These are phyloP conservation scores for Apodospora peruviana DNA, from an alignment of 495 filamentous ascomycete species.

Conservation along the genomic window DNA sequence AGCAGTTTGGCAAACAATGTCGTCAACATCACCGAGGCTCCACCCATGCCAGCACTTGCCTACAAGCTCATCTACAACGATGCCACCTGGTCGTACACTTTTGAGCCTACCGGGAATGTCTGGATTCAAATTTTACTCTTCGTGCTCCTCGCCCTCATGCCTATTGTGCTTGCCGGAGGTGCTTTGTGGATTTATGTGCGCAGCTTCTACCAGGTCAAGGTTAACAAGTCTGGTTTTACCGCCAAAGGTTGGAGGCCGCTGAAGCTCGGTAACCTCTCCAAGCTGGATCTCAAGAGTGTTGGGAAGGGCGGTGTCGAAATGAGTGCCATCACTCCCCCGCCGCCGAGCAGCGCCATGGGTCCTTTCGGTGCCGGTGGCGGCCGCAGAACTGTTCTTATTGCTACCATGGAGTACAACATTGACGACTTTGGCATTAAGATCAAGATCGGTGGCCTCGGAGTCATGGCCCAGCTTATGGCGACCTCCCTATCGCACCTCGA, in stretches of 20 bases:
- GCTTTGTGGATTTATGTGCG: slow-evolving; percentile 58
- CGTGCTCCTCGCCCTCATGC: slow-evolving; percentile 52
- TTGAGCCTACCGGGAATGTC: slow-evolving; percentile 50
- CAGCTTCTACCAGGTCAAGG: slow-evolving; percentile 65
- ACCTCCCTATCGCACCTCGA: slow-evolving; percentile 63
- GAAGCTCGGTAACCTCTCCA: slow-evolving; percentile 17
- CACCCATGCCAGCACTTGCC: slow-evolving; percentile 49
- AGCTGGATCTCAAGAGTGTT: slow-evolving; percentile 46
- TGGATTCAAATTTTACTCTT: slow-evolving; percentile 55
- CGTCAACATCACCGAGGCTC: slow-evolving; percentile 57
- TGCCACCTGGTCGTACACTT: slow-evolving; percentile 43
- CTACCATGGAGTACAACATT: slow-evolving; percentile 71
- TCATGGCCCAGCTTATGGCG: slow-evolving; percentile 69
- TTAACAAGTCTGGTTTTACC: slow-evolving; percentile 61
- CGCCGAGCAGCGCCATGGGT: slow-evolving; percentile 13
- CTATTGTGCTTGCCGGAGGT: slow-evolving; percentile 41
- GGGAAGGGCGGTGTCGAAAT: slow-evolving; percentile 26
- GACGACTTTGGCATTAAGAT: slow-evolving; percentile 68
- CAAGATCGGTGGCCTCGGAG: slow-evolving; percentile 68
- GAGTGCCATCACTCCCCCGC: slow-evolving; percentile 23
- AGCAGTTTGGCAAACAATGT: slow-evolving; percentile 49
- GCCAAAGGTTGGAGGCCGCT: slow-evolving; percentile 25
- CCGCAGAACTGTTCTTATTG: slow-evolving; percentile 55
- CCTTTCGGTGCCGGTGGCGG: slow-evolving; percentile 15
- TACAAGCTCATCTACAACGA: slow-evolving; percentile 57